phyloP scores from a whole-genome alignment of 164 flowering plant genomes.

The Magnolia changhungtana region DNA sequence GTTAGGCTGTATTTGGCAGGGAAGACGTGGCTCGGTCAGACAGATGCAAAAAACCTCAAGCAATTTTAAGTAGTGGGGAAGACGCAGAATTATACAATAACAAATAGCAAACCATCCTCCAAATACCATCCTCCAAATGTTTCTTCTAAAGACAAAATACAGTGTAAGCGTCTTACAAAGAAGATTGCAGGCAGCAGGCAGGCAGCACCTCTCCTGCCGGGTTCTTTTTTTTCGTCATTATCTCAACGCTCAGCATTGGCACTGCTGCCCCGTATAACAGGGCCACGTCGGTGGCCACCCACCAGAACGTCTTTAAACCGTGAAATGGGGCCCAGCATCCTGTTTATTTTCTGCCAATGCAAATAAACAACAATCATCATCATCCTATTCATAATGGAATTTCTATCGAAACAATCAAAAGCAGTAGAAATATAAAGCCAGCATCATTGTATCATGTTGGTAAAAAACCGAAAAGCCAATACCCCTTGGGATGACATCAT shows the following conservation, averaged over 20 bases:
- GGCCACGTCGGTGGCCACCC: conserved; percentile 54
- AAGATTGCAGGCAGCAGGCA: too few species aligned
- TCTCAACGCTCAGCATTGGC: conserved; percentile 47
- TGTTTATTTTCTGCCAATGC: conserved; percentile 45
- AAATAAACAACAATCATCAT: background rate
- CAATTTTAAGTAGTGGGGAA: background rate
- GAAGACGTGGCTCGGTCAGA: background rate
- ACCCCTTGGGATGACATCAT: background rate
- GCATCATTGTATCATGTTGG: background rate
- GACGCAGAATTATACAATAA: background rate
- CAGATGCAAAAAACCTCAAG: background rate
- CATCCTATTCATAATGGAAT: background rate
- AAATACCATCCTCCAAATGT: background rate
- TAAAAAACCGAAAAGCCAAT: background rate
- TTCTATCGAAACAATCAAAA: background rate
- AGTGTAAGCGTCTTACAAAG: too few species aligned
- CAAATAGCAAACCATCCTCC: background rate
- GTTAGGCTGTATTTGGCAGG: too few species aligned
- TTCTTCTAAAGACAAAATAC: background rate
- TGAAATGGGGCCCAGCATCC: conserved; percentile 57
- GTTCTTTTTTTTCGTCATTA: conserved; percentile 33
- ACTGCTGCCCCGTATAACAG: conserved; percentile 37
- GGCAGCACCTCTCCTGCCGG: background rate
- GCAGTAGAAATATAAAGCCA: background rate
- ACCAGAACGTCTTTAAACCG: conserved; percentile 69